Conservation (phyloP, 2,329 filamentous ascomycete genomes). For the Epicoccum nigrum region DNA sequence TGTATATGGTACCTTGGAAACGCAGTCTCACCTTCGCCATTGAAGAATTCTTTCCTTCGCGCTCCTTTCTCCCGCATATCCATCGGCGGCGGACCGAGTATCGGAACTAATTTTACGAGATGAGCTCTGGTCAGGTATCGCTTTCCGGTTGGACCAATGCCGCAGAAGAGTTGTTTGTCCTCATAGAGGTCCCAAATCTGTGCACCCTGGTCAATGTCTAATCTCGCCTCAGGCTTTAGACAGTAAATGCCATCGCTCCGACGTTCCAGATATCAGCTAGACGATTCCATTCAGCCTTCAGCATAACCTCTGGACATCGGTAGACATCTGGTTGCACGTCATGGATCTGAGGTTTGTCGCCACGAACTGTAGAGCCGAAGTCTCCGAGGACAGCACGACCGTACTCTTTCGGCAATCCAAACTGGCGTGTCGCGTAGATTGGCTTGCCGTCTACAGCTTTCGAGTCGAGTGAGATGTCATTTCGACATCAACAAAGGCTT, state of each 20-base stretch:
- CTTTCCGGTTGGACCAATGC: slow-evolving; percentile 20
- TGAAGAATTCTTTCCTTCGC: slow-evolving; percentile 23
- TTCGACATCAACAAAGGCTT: slow-evolving; percentile 45
- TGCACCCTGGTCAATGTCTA: not conserved
- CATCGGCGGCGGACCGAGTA: slow-evolving; percentile 28
- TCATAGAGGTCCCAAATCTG: slow-evolving; percentile 50
- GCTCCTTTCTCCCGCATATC: slow-evolving; percentile 18
- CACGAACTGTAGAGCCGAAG: slow-evolving; percentile 20
- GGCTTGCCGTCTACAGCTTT: slow-evolving; percentile 35
- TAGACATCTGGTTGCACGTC: slow-evolving; percentile 47
- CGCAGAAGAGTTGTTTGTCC: slow-evolving; percentile 39
- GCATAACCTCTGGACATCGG: slow-evolving; percentile 48
- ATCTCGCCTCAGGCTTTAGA: not conserved
- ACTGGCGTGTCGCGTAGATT: slow-evolving; percentile 47
- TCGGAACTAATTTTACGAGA: slow-evolving; percentile 36
- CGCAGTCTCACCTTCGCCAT: slow-evolving; percentile 18
- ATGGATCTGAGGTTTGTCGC: slow-evolving; percentile 16
- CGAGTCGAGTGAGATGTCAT: slow-evolving; percentile 46
- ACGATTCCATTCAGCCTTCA: slow-evolving; percentile 46
- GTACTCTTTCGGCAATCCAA: slow-evolving; percentile 39
- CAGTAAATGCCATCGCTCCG: slow-evolving; percentile 38
- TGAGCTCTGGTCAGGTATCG: slow-evolving; percentile 35
- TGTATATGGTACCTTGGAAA: not conserved
- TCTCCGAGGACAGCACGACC: slow-evolving; percentile 42
- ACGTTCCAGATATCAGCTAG: slow-evolving; percentile 49